Percentiles rank a stretch among this genome's conserved stretches.
phyloP scores from a whole-genome alignment of 352 stramenopile species.

The Thalassiosira mediterranea region DNA sequence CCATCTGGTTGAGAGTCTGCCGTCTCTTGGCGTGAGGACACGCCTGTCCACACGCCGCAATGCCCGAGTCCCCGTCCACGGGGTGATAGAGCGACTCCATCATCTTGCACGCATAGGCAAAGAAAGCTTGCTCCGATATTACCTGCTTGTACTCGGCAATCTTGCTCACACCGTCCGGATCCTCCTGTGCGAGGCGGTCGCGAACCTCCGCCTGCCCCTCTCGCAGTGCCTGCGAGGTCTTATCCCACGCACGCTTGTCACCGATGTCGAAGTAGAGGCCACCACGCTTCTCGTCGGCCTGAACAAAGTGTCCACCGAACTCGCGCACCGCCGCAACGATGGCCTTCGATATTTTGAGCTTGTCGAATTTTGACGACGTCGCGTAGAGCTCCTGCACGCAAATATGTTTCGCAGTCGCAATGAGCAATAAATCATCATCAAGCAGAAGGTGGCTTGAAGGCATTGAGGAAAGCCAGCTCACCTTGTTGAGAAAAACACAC shows the following conservation, averaged over 20 bases:
- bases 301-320: constrained; percentile 23
- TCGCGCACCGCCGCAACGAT: constrained; percentile 33
- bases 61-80: not conserved
- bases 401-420: not conserved
- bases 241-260: constrained; percentile 43
- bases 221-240: constrained; percentile 45
- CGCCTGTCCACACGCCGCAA: constrained; percentile 30
- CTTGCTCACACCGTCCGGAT: constrained; percentile 18
- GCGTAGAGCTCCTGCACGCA: constrained; percentile 42
- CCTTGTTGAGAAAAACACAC: constrained; percentile 52
- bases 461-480: constrained; percentile 16
- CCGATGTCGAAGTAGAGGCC: constrained; percentile 47
- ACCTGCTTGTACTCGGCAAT: constrained; percentile 35
- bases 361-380: constrained; percentile 52
- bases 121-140: constrained; percentile 43
- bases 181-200: constrained; percentile 21
- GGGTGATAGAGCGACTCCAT: constrained; percentile 42
- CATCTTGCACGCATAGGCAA: constrained; percentile 33
- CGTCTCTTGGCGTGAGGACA: constrained; percentile 37
- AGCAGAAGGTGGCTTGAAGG: too few species aligned
- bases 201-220: constrained; percentile 42
- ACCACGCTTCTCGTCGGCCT: constrained; percentile 16
- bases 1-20: constrained; percentile 31
- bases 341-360: constrained; percentile 53
- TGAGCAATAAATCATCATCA: not conserved